Evolutionary conservation across 2,329 filamentous ascomycete genomes (phyloP).

Genomic region (Parafenestella ontariensis): DNA sequence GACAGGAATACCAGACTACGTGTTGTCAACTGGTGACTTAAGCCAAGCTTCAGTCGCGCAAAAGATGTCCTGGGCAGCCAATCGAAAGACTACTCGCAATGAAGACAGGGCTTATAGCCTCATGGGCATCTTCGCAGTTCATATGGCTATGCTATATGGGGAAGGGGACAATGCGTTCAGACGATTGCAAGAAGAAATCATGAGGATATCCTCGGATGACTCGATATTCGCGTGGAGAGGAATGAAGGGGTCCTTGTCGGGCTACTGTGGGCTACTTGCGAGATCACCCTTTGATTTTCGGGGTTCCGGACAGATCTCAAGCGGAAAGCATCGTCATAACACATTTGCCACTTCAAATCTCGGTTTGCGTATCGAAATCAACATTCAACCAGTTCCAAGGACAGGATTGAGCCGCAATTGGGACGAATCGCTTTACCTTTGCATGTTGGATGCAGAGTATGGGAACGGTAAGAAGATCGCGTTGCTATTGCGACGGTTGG

Average conservation of each 20-base stretch:
- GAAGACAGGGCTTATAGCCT: conserved; percentile 28
- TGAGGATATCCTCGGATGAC: conserved; percentile 2
- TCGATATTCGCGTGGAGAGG: conserved; percentile 8
- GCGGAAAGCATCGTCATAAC: not conserved
- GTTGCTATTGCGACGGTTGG: not conserved
- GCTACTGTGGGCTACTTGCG: conserved; percentile 2
- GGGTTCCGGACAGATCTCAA: not conserved
- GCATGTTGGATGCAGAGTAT: not conserved
- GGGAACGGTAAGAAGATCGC: not conserved
- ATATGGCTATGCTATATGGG: conserved; percentile 19
- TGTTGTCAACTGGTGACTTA: conserved; percentile 2
- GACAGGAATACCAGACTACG: not conserved
- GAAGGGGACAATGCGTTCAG: conserved; percentile 11
- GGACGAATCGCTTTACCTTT: not conserved
- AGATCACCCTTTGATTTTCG: conserved; percentile 2
- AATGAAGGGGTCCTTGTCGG: not conserved
- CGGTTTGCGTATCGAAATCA: not conserved
- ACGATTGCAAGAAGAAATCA: conserved; percentile 6
- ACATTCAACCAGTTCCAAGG: not conserved
- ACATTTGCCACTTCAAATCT: not conserved
- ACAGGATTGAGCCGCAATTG: not conserved
- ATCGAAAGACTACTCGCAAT: conserved; percentile 18
- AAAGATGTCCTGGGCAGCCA: conserved; percentile 26
- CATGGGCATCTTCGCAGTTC: conserved; percentile 25
- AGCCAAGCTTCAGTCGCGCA: conserved; percentile 12